These are phyloP conservation scores for Dipteronia sinensis DNA, from an alignment of 345 rosid species.

Conservation along the genomic window DNA sequence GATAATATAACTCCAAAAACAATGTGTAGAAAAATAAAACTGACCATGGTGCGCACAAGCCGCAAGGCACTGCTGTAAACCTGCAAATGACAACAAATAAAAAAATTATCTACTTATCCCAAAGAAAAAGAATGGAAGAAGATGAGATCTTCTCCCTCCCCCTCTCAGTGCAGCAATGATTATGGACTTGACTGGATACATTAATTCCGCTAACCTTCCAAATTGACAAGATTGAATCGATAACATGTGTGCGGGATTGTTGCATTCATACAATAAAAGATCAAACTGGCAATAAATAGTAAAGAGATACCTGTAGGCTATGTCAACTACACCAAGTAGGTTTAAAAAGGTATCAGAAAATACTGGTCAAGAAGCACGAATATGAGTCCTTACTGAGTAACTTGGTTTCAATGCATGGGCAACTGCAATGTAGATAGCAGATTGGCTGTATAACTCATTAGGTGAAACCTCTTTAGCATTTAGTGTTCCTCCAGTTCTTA, in stretches of 20 bases:
- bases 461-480: constrained; percentile 74
- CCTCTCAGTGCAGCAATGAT: neutral
- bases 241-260: neutral
- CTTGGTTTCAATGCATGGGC: constrained; percentile 98
- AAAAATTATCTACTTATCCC: constrained; percentile 1
- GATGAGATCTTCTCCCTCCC: neutral
- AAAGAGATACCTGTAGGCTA: neutral
- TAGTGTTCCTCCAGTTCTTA: constrained; percentile 71
- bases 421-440: constrained; percentile 96
- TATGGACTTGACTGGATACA: neutral
- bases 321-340: neutral
- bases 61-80: constrained; percentile 98
- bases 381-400: constrained; percentile 64
- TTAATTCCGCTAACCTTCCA: neutral
- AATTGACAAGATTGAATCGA: neutral
- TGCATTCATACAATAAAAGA: neutral
- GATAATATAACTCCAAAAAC: neutral
- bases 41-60: constrained; percentile 95
- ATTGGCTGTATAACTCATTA: constrained; percentile 92
- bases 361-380: neutral
- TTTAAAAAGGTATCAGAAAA: neutral
- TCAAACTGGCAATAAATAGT: neutral
- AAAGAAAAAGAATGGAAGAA: neutral
- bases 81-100: constrained; percentile 35
- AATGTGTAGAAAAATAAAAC: constrained; percentile 17